Percentiles rank a stretch among this genome's conserved stretches.
These are phyloP conservation scores for Lipomyces yamadae DNA, from an alignment of 805 yeast species.

Conservation along the genomic window DNA sequence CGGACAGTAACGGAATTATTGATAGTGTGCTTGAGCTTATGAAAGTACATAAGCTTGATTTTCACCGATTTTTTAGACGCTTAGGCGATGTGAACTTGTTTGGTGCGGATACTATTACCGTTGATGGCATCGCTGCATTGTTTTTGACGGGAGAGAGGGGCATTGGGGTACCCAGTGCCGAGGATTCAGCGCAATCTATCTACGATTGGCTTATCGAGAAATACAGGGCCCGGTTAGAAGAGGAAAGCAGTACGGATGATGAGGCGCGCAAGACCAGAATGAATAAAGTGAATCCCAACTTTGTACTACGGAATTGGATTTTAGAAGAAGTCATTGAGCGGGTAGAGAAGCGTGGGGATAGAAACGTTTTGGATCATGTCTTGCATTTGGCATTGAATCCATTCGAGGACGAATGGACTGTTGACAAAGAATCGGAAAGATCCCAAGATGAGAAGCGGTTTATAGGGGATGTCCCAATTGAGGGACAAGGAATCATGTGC, in stretches of 20 bases:
- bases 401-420: constrained; percentile 70
- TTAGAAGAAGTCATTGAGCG: constrained; percentile 77
- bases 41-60: constrained; percentile 69
- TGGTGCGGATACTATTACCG: constrained; percentile 39
- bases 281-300: constrained; percentile 67
- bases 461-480: constrained; percentile 55
- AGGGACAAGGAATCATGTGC: constrained; percentile 69
- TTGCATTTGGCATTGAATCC: constrained; percentile 77
- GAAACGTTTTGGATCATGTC: constrained; percentile 60
- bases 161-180: constrained; percentile 43
- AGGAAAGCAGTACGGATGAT: constrained; percentile 49
- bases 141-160: constrained; percentile 47
- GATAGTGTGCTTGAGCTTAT: constrained; percentile 59
- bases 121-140: constrained; percentile 30
- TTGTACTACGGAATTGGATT: constrained; percentile 84
- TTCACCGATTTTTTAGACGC: constrained; percentile 73
- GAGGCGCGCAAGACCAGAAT: constrained; percentile 52
- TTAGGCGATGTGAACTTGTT: constrained; percentile 58
- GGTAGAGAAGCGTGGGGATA: constrained; percentile 57
- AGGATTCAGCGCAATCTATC: constrained; percentile 52
- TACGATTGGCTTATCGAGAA: constrained; percentile 56
- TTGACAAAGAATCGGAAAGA: constrained; percentile 58
- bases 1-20: constrained; percentile 48
- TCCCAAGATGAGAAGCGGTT: constrained; percentile 45
- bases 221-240: constrained; percentile 53